Base-by-base conservation (phyloP, 192 early-diverging fungal species). In the Chytriomyces sp. region DNA sequence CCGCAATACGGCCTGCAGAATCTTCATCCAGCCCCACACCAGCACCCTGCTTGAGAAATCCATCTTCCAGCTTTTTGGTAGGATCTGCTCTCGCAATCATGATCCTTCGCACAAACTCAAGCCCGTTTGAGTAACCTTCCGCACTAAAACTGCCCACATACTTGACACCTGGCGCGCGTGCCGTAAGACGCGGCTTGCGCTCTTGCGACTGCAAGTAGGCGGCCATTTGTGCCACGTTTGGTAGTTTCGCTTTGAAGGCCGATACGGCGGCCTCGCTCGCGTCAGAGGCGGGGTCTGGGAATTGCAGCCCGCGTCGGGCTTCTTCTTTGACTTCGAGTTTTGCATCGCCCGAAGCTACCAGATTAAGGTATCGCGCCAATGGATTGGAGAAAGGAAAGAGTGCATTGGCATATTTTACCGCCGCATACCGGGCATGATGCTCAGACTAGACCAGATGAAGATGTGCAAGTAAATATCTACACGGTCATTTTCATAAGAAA, bases 41-140 rank as follows among this genome's bases (percentile, higher is more conserved):
- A 70, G 78, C n/a, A n/a, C 52, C 39, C 77, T 76, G 37, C 72
- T 60, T 36, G 26, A 41, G 14, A 8, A 68, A 34, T 64, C 44
- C 3, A 70, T 73, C 36, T 0, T 80, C 72, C 4, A 82, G 65
- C 0, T 71, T 59, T n/a, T 79, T 88, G 52, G 80, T 81, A 0
- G 90, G 86, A 34, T 91, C 86, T 0, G 89, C 84, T 33, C 44
- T 70, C 1, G 84, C 67, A 41, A 92, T 82, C 52, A 91, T 61
- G 30, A 92, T 63, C 31, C 82, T 80, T 32, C 91, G 75, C 37
- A 92, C 73, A 54, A 93, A 92, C 61, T 79, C 75, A 1, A 93
- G 64, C 4, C 84, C 81, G 28, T 90, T 77, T 14, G 82, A 36
- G 78, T 88, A 93, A 8, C 89, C 82, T 57, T 92, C 92, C 0